Evolutionary conservation across 352 stramenopile genomes (phyloP), one percentile per base, ranked within the genome.

Genomic region (Phytophthora multivora): DNA sequence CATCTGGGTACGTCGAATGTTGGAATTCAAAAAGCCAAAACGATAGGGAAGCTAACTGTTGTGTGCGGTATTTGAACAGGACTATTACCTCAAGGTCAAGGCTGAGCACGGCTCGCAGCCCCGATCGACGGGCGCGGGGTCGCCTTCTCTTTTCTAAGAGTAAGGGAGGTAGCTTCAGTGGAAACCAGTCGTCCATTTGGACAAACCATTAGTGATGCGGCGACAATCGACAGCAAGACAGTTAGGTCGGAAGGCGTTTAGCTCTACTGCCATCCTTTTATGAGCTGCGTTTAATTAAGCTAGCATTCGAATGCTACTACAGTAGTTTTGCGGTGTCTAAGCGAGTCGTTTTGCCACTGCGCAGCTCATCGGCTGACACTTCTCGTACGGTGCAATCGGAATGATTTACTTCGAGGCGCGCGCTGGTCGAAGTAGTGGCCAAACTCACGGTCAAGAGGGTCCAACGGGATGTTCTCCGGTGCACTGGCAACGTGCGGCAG

Each of bases 1-100:
- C 61, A 74, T 95, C 36, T 95, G 86, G 86, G 85, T 92, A 71
- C 40, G 79, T 86, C 18, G 16, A 59, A 0, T 51, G 4, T 41
- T 11, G 30, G 15, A 47, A 33, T 15, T 40, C 47, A 9, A 42
- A 18, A 25, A 31, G 5, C 15, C 28, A 13, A 10, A 31, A 13
- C 46, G 26, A 16, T 43, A 38, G 7, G 18, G 35, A 8, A 26
- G 36, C 49, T 82, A 41, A 69, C 25, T 13, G 12, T 49, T 55
- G 15, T 40, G 19, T 46, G 45, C 35, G 43, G 9, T 62, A 16
- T 26, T 51, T 63, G 42, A 25, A 23, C 51, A 90, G 81, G 83
- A 92, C 38, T 86, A 78, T 38, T 92, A 92, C 75, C 63, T 92
- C 35, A 86, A 83, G 43, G 66, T 89, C 21, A 92, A 92, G 79